phyloP scores from a whole-genome alignment of 176 grass and related monocot genomes.

The Thalia dealbata region DNA sequence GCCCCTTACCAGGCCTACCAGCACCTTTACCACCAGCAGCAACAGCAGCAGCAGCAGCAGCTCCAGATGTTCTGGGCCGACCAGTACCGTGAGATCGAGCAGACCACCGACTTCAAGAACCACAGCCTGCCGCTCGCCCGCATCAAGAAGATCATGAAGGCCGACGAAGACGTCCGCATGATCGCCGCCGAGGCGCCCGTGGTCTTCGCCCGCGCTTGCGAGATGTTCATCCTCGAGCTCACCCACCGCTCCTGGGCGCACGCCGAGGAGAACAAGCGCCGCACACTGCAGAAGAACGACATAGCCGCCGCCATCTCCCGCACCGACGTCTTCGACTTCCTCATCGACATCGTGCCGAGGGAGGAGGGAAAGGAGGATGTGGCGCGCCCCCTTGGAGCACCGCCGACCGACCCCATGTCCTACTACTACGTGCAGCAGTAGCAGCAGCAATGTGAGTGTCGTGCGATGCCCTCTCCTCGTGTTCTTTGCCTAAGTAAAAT shows the following conservation, averaged over 20 bases:
- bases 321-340: conserved; percentile 23
- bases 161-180: conserved; percentile 89
- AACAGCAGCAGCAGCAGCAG: conserved; percentile 2
- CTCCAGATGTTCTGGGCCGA: conserved; percentile 8
- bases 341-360: conserved; percentile 15
- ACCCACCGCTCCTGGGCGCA: conserved; percentile 46
- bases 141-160: conserved; percentile 19
- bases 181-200: conserved; percentile 89
- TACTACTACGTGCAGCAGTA: not conserved
- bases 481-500: not conserved
- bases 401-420: not conserved
- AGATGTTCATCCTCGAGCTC: conserved; percentile 94
- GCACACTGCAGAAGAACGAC: conserved; percentile 24
- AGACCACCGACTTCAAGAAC: conserved; percentile 5
- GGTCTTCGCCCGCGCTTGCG: conserved; percentile 78
- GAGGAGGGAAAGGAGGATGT: not conserved
- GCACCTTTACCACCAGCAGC: not conserved
- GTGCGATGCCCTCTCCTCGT: not conserved
- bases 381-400: not conserved
- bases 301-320: conserved; percentile 21
- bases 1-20: not conserved
- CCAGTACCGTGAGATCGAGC: conserved; percentile 5
- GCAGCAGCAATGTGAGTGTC: not conserved
- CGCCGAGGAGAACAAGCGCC: conserved; percentile 24
- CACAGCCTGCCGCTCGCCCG: not conserved